A percentile compares a stretch with the other conserved stretches of the same genome.
phyloP scores from a whole-genome alignment of 1,139 yeast species.

The Yamadazyma epiphylla region DNA sequence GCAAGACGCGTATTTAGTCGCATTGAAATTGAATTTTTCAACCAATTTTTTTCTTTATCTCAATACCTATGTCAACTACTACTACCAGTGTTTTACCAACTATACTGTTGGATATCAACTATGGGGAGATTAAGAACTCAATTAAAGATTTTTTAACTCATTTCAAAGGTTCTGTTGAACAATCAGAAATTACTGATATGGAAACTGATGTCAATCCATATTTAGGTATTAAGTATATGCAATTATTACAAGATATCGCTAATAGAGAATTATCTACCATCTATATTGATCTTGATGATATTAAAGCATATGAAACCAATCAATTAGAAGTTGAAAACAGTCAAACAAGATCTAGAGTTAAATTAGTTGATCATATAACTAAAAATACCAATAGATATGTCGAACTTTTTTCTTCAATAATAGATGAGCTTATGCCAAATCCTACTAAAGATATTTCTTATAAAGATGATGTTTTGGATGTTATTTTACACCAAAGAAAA shows the following conservation, averaged over 20 bases:
- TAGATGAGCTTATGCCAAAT: constrained; percentile 80
- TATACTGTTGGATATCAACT: constrained; percentile 60
- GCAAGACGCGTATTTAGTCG: background rate
- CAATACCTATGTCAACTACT: constrained; percentile 30
- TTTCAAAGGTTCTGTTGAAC: constrained; percentile 40
- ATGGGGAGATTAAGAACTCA: constrained; percentile 48
- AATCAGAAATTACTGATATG: constrained; percentile 12
- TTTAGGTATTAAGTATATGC: constrained; percentile 74
- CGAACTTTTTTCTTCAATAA: constrained; percentile 69
- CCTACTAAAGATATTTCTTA: constrained; percentile 76
- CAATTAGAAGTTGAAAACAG: constrained; percentile 14
- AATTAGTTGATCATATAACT: constrained; percentile 55
- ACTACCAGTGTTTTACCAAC: constrained; percentile 47
- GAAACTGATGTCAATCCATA: constrained; percentile 4
- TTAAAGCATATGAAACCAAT: constrained; percentile 60
- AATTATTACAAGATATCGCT: constrained; percentile 72
- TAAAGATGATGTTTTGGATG: constrained; percentile 89
- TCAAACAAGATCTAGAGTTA: constrained; percentile 21
- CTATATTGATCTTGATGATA: constrained; percentile 78
- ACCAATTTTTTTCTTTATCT: too few relatives aligned
- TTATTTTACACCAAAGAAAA: constrained; percentile 84
- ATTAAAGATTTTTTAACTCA: constrained; percentile 58
- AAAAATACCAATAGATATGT: constrained; percentile 75
- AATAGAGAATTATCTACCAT: constrained; percentile 73
- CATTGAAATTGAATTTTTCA: background rate